A percentile compares a stretch with the other conserved stretches of the same genome.
Conservation (phyloP, 2,329 filamentous ascomycete genomes). For the Xylariomycetidae sp. region DNA sequence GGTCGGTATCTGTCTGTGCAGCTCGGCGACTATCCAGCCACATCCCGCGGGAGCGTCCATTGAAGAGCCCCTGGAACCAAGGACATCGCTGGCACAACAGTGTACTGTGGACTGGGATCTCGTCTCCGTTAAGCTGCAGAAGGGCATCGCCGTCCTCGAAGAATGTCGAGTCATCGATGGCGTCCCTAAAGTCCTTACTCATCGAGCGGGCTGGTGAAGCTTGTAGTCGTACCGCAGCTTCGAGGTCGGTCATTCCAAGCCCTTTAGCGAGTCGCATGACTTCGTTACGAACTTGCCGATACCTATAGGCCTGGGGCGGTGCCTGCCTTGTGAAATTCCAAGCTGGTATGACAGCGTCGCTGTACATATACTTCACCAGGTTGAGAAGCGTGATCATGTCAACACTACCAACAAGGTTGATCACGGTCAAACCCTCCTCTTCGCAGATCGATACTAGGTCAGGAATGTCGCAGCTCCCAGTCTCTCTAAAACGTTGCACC, state of each 20-base stretch:
- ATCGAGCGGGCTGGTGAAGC: constrained; percentile 57
- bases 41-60: constrained; percentile 75
- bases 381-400: constrained; percentile 78
- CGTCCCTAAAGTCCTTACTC: constrained; percentile 62
- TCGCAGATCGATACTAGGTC: constrained; percentile 56
- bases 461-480: constrained; percentile 48
- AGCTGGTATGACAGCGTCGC: constrained; percentile 72
- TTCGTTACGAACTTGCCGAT: constrained; percentile 74
- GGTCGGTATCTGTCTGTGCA: constrained; percentile 34
- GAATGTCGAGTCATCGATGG: constrained; percentile 62
- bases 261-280: constrained; percentile 78
- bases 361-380: constrained; percentile 72
- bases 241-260: constrained; percentile 65
- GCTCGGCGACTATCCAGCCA: constrained; percentile 74
- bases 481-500: constrained; percentile 51
- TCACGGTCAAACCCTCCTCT: constrained; percentile 41
- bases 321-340: constrained; percentile 74
- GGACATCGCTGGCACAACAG: constrained; percentile 79
- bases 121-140: constrained; percentile 70
- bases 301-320: constrained; percentile 61
- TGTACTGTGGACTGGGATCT: constrained; percentile 67
- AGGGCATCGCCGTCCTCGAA: constrained; percentile 76
- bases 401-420: constrained; percentile 61
- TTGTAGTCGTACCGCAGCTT: constrained; percentile 73
- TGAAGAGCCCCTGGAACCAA: constrained; percentile 86